Conservation (phyloP, 1,284 basidiomycete genomes). For the Laetiporus sulphureus region DNA sequence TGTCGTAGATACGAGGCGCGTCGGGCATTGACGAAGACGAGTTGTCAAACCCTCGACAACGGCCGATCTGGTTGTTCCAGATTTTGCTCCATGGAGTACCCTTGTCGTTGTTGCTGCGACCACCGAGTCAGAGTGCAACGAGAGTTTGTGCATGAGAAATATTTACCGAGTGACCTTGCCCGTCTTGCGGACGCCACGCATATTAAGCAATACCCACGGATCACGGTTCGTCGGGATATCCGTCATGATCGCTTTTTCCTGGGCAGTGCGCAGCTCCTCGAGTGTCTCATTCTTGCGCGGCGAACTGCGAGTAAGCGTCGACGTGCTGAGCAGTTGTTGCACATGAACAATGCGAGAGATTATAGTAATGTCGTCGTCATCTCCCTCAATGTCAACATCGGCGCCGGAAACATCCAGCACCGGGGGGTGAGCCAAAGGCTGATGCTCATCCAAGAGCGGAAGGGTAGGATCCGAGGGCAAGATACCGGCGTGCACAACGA, state of each 20-base stretch:
- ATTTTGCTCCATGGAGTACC: slow-evolving; percentile 69
- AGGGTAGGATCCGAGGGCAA: slow-evolving; percentile 62
- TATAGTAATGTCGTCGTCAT: slow-evolving; percentile 8
- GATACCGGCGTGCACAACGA: slow-evolving; percentile 81
- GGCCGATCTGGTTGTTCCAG: slow-evolving; percentile 67
- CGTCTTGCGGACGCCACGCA: slow-evolving; percentile 56
- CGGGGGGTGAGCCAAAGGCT: slow-evolving; percentile 66
- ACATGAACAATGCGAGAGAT: slow-evolving; percentile 3
- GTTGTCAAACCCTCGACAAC: slow-evolving; percentile 50
- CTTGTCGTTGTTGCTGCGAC: slow-evolving; percentile 31
- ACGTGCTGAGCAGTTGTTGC: neutral
- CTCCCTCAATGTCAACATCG: slow-evolving; percentile 6
- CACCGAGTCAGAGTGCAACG: neutral
- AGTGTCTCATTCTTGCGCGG: slow-evolving; percentile 8
- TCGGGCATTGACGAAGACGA: slow-evolving; percentile 2
- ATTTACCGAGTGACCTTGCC: slow-evolving; percentile 45
- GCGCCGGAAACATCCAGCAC: slow-evolving; percentile 14
- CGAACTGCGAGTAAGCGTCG: neutral
- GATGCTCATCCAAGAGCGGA: slow-evolving; percentile 39
- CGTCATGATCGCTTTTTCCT: slow-evolving; percentile 54
- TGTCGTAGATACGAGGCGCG: neutral
- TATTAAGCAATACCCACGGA: slow-evolving; percentile 73
- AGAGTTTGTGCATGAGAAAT: neutral
- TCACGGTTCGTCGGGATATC: slow-evolving; percentile 68
- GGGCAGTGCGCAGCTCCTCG: slow-evolving; percentile 25